Base-by-base conservation (phyloP, 306 rosid genomes). In the Canavalia gladiata region DNA sequence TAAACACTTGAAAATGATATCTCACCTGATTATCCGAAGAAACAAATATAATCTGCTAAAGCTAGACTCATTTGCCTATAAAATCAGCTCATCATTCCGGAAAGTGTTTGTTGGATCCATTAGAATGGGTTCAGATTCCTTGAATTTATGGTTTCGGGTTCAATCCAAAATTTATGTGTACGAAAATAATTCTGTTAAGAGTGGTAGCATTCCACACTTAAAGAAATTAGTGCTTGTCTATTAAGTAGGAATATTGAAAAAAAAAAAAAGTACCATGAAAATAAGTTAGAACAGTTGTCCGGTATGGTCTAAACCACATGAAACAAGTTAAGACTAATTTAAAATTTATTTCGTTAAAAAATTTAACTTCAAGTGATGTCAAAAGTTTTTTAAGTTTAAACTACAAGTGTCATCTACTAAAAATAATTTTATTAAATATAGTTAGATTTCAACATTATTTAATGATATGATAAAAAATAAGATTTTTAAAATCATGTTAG, bases 1-100 rank as follows among this genome's bases (percentile, higher is more conserved):
- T 25, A 54, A 42, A 42, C 58, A 67, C 43, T 68, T 55, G 67
- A 67, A 76, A 78, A 78, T 54, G 35, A 55, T 30, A 39, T 8
- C 2, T 67, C 28, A 33, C 43, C 59, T 67, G 3, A 46, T 4
- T 7, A 60, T 76, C 50, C 66, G 7, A 75, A 75, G 64, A 41
- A 64, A 47, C 81, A 18, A 4, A 76, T 62, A 63, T 4, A 13
- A 47, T 30, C 10, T 34, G n/a, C 45, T 43, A 12, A 42, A 10
- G 30, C 54, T 28, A 25, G 37, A 29, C 25, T 18, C 25, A 18
- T 18, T 18, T 18, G 25, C 25, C 25, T 18, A 18, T 18, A 18
- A 13, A 50, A 8, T 13, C 33, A 51, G 7, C 33, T 34, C 0
- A 25, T 55, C 52, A 73, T 72, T 54, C 56, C 62, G 54, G 11